Evolutionary conservation across 2,329 filamentous ascomycete genomes (phyloP), one percentile per base, ranked within the genome.

Genomic region (Sclerotinia borealis): DNA sequence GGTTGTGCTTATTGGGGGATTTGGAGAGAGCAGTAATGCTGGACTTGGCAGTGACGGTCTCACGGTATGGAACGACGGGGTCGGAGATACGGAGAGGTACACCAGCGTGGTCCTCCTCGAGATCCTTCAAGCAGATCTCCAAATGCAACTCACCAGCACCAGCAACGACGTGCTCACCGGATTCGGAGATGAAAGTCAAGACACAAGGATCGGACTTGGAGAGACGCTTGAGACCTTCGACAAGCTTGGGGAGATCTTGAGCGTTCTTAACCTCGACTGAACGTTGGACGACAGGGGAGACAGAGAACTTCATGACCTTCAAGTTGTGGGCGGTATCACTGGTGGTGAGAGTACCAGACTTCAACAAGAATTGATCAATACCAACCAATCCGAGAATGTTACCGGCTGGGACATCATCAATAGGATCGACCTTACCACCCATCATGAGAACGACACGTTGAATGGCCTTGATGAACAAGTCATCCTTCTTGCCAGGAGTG

Each of bases 221-320:
- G 73, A 99, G 90, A 90, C 95, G 93, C 91, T 99, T 99, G 72
- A 99, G 93, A 92, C 95, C 95, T 85, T 99, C 95, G 75, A 99
- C 95, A 67, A 99, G 89, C 89, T 99, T 99, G 81, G 95, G 95
- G 70, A 99, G 88, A 86, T 99, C 95, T 84, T 96, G 92, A 76
- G 95, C 95, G 83, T 99, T 99, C 92, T 98, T 98, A 85, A 97
- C 93, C 83, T 97, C 92, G 76, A 99, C 95, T 80, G 95, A 96
- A 74, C 93, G 93, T 83, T 90, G 93, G 72, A 99, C 95, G 82
- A 99, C 95, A 75, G 95, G 95, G 66, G 95, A 98, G 79, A 99
- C 95, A 77, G 95, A 99, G 90, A 99, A 99, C 86, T 97, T 98
- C 95, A 99, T 99, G 83, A 99, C 95, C 90, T 98, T 98, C 76